Evolutionary conservation across 495 filamentous ascomycete species (phyloP), one percentile per base, ranked within the genome.

Genomic region (Annulohypoxylon moriforme): DNA sequence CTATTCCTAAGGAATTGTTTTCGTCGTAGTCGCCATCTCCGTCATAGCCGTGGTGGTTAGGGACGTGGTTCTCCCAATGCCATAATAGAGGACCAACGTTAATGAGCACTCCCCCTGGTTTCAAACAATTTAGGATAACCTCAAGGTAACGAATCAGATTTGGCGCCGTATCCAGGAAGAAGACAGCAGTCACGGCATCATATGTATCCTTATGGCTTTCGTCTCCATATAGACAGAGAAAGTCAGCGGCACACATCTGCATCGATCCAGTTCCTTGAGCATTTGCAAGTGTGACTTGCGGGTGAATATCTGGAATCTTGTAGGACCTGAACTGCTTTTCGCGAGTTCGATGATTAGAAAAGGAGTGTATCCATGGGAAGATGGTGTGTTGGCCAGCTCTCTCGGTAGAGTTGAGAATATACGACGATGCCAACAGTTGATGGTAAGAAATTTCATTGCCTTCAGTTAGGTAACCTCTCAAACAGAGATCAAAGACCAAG

Each of bases 401-500:
- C 25, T 80, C 75, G 67, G 81, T 84, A 24, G 73, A 77, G 73
- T 98, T 98, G 9, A 99, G 85, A 10, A 98, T 85, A 83, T 94
- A 97, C 27, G 90, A 92, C 63, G 91, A 93, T 11, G 93, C 94
- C 62, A 98, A 81, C 10, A 98, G 85, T 74, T 95, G 92, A 77
- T 98, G 96, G 72, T 95, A 97, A 14, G 93, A 96, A 68, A 98
- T 94, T 82, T 99, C 96, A 69, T 98, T 99, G 11, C 96, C 96
- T 77, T 98, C 93, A 0, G 88, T 86, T 0, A 84, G 77, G 79
- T 88, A 97, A 13, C 96, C 96, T 4, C 82, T 84, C n/a, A 80
- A 80, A 73, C 90, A 93, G 50, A 98, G 81, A 11, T 99, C 93
- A 73, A 93, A 94, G 2, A 95, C 90, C 9, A 96, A 78, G 8